These are phyloP conservation scores for Lecanicillium sp. DNA, from an alignment of 2,329 filamentous ascomycete genomes.

Conservation along the genomic window DNA sequence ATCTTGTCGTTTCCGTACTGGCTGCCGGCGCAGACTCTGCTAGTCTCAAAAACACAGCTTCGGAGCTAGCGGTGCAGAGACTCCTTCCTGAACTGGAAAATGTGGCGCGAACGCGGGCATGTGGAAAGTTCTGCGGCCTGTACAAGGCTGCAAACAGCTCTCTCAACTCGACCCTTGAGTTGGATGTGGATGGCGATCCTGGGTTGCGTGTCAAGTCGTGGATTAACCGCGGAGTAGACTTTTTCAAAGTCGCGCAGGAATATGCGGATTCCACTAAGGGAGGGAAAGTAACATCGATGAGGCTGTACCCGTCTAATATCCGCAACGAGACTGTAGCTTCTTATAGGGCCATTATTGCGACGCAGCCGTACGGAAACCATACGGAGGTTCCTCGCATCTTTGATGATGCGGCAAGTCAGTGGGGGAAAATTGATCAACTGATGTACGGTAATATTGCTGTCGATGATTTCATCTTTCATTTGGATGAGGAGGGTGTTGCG, in stretches of 20 bases:
- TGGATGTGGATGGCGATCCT: slow-evolving; percentile 6
- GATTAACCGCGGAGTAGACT: slow-evolving; percentile 7
- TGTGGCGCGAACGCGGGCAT: slow-evolving; percentile 3
- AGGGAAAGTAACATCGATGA: slow-evolving; percentile 4
- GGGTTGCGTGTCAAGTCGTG: slow-evolving; percentile 7
- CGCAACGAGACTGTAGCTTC: no score
- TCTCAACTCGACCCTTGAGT: slow-evolving; percentile 6
- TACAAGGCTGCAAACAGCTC: slow-evolving; percentile 7
- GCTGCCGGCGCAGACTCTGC: slow-evolving; percentile 7
- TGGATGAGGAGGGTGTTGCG: slow-evolving; percentile 1
- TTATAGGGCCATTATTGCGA: no score
- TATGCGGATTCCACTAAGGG: slow-evolving; percentile 7
- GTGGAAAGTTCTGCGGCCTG: no score
- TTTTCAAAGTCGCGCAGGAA: slow-evolving; percentile 6
- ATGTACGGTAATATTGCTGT: slow-evolving; percentile 12
- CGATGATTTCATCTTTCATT: slow-evolving; percentile 12
- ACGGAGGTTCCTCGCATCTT: slow-evolving; percentile 4
- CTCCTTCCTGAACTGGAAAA: slow-evolving; percentile 9
- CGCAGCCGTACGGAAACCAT: no score
- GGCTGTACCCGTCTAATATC: not conserved
- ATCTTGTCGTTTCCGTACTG: slow-evolving; percentile 15
- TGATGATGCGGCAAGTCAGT: slow-evolving; percentile 7
- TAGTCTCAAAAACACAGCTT: slow-evolving; percentile 1
- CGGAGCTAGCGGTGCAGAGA: slow-evolving; percentile 6
- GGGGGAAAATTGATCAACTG: slow-evolving; percentile 9